A percentile compares a stretch with the other conserved stretches of the same genome.
Conservation (phyloP, 192 early-diverging fungal species). For the Umbelopsis isabellina region DNA sequence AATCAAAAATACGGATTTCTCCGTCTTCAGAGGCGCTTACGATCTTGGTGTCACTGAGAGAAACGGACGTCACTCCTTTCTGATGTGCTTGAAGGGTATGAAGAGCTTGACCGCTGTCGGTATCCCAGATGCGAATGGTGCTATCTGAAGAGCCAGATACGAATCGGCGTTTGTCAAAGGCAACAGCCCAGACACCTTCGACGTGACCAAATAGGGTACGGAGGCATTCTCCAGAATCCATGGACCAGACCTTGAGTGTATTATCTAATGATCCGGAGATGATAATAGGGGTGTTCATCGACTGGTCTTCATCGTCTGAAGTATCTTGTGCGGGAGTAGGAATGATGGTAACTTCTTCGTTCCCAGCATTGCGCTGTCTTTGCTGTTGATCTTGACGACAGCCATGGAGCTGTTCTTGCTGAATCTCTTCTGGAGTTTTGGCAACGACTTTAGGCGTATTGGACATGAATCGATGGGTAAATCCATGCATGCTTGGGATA, state of each 20-base stretch:
- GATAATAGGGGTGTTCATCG: slow-evolving; percentile 51
- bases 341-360: neutral
- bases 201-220: slow-evolving; percentile 80
- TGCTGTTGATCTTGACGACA: slow-evolving; percentile 14
- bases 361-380: neutral
- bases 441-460: neutral
- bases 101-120: slow-evolving; percentile 64
- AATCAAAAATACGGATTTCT: slow-evolving; percentile 80
- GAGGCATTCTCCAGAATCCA: slow-evolving; percentile 76
- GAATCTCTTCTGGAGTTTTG: neutral
- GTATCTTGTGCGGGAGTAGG: neutral
- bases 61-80: slow-evolving; percentile 76
- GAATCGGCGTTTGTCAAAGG: slow-evolving; percentile 75
- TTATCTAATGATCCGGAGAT: slow-evolving; percentile 87
- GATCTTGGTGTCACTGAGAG: slow-evolving; percentile 86
- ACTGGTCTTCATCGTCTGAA: neutral
- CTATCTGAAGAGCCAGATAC: slow-evolving; percentile 68
- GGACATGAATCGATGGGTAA: slow-evolving; percentile 34
- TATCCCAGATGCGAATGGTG: slow-evolving; percentile 76
- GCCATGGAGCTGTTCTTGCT: slow-evolving; percentile 13
- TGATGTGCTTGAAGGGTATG: slow-evolving; percentile 63
- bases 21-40: slow-evolving; percentile 85
- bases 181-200: slow-evolving; percentile 82
- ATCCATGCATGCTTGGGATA: slow-evolving; percentile 31
- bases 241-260: slow-evolving; percentile 92